Conservation (phyloP, 495 filamentous ascomycete species). For the Baudoinia panamericana region DNA sequence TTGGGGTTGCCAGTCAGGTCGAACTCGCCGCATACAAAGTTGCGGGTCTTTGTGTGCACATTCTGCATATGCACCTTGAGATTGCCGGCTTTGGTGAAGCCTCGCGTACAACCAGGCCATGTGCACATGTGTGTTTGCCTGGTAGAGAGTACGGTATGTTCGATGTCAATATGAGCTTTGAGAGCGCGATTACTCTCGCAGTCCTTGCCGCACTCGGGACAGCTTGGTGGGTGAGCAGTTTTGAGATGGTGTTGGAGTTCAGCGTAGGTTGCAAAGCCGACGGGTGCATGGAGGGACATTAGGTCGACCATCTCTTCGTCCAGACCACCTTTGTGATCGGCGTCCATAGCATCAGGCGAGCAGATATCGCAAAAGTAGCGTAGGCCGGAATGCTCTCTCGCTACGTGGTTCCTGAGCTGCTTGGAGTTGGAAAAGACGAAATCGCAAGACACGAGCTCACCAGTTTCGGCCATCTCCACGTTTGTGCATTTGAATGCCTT, state of each 20-base stretch:
- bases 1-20: slow-evolving; percentile 42
- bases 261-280: slow-evolving; percentile 57
- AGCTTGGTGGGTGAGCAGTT: slow-evolving; percentile 57
- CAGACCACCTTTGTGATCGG: background rate
- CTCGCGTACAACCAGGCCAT: slow-evolving; percentile 49
- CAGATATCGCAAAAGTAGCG: slow-evolving; percentile 66
- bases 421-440: slow-evolving; percentile 51
- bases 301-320: background rate
- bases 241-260: slow-evolving; percentile 60
- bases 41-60: slow-evolving; percentile 53
- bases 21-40: slow-evolving; percentile 59
- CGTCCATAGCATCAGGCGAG: slow-evolving; percentile 24
- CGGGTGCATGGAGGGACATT: slow-evolving; percentile 15
- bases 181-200: slow-evolving; percentile 46
- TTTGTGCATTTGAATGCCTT: slow-evolving; percentile 48
- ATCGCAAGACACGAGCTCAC: slow-evolving; percentile 2
- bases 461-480: slow-evolving; percentile 19
- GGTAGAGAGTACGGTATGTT: slow-evolving; percentile 32
- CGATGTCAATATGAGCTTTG: slow-evolving; percentile 39
- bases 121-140: slow-evolving; percentile 43
- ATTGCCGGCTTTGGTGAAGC: slow-evolving; percentile 67
- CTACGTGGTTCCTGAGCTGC: slow-evolving; percentile 57
- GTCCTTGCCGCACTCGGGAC: slow-evolving; percentile 52
- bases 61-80: slow-evolving; percentile 63
- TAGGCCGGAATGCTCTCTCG: slow-evolving; percentile 51